phyloP scores from a whole-genome alignment of 2,329 filamentous ascomycete genomes.

The Colletotrichum sublineola region DNA sequence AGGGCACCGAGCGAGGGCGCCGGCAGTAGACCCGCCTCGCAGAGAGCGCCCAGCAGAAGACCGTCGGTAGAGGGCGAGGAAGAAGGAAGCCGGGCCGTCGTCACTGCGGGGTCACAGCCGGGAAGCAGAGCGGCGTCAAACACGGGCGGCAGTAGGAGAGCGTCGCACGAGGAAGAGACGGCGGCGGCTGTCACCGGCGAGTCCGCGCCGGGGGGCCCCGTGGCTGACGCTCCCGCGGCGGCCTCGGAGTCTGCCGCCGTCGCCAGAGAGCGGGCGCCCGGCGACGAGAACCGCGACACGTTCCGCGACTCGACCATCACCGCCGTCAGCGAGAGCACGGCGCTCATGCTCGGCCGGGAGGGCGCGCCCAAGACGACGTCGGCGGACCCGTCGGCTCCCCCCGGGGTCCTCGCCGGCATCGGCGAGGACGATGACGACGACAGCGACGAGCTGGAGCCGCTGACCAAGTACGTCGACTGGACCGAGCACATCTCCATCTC shows the following conservation, averaged over 20 bases:
- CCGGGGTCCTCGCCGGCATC: slow-evolving; percentile 29
- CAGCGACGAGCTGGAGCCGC: slow-evolving; percentile 36
- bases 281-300: slow-evolving; percentile 35
- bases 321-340: slow-evolving; percentile 37
- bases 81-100: slow-evolving; percentile 9
- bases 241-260: slow-evolving; percentile 3
- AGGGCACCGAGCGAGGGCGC: slow-evolving; percentile 21
- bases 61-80: slow-evolving; percentile 11
- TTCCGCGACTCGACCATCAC: slow-evolving; percentile 40
- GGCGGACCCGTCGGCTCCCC: slow-evolving; percentile 22
- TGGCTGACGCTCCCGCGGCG: slow-evolving; percentile 29
- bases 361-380: slow-evolving; percentile 36
- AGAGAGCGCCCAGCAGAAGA: slow-evolving; percentile 23
- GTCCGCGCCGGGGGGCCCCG: slow-evolving; percentile 15
- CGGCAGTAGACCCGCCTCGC: slow-evolving; percentile 17
- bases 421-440: slow-evolving; percentile 22
- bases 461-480: slow-evolving; percentile 41
- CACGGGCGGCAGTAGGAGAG: slow-evolving; percentile 3
- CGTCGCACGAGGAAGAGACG: slow-evolving; percentile 27
- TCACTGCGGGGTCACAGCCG: slow-evolving; percentile 9
- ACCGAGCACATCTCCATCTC: slow-evolving; percentile 40
- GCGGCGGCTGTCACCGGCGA: slow-evolving; percentile 12
- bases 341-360: slow-evolving; percentile 28
- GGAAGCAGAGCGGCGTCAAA: slow-evolving; percentile 24
- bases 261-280: slow-evolving; percentile 25